phyloP scores from a whole-genome alignment of 2,329 filamentous ascomycete species.

The Pestalotiopsis sp. region DNA sequence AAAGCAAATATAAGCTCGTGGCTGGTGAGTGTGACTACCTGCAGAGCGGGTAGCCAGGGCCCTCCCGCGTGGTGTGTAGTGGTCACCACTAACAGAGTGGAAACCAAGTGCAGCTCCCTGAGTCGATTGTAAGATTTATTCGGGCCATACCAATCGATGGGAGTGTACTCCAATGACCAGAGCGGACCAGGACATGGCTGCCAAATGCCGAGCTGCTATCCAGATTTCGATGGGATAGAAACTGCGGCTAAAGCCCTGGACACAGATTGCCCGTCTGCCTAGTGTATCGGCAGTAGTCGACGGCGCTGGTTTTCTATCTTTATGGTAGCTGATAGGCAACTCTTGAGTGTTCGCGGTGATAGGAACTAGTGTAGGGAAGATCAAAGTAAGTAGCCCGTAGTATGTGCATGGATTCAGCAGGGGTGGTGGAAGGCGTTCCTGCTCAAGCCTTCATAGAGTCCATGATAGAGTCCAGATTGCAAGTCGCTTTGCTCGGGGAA shows the following conservation, averaged over 20 bases:
- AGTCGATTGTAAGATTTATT: conserved; percentile 27
- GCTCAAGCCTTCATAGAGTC: too few species aligned
- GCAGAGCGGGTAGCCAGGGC: conserved; percentile 45
- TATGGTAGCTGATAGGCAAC: not conserved
- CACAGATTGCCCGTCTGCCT: not conserved
- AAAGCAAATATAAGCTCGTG: conserved; percentile 8
- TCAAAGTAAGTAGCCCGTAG: too few species aligned
- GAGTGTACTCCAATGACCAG: conserved; percentile 31
- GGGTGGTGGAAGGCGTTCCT: too few species aligned
- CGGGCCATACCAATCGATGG: conserved; percentile 19
- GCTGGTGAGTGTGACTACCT: conserved; percentile 24
- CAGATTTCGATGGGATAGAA: not conserved
- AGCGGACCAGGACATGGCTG: conserved; percentile 15
- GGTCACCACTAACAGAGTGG: conserved; percentile 27
- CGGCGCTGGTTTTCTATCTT: not conserved
- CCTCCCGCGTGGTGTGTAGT: conserved; percentile 33
- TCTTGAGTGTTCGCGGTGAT: too few species aligned
- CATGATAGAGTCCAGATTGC: too few species aligned
- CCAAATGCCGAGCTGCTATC: conserved; percentile 12
- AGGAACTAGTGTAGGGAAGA: too few species aligned
- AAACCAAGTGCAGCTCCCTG: conserved; percentile 24
- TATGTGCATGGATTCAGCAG: too few species aligned
- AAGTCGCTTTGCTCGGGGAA: too few species aligned
- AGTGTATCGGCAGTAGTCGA: not conserved
- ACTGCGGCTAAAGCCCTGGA: not conserved